phyloP scores from a whole-genome alignment of 2,329 filamentous ascomycete species.

The Fusarium avenaceum region DNA sequence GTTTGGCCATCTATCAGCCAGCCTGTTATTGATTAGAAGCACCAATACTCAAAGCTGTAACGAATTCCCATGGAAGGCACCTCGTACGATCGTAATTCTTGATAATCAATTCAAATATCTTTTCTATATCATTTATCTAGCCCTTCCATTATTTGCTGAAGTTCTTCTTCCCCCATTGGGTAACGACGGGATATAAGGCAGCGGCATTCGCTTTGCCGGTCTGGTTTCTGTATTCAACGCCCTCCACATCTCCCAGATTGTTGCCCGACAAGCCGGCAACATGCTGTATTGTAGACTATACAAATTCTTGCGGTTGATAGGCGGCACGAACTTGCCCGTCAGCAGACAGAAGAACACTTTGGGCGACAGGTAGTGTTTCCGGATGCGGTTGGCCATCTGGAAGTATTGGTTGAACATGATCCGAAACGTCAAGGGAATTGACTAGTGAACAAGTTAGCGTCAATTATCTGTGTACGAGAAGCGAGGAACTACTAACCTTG shows the following conservation, averaged over 20 bases:
- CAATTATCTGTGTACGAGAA: neutral
- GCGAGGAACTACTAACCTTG: slow-evolving; percentile 69
- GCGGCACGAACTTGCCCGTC: slow-evolving; percentile 92
- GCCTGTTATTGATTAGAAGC: neutral
- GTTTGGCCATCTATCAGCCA: neutral
- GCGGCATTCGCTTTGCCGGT: slow-evolving; percentile 59
- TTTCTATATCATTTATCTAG: slow-evolving; percentile 38
- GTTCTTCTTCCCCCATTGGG: slow-evolving; percentile 52
- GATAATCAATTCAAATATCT: slow-evolving; percentile 11
- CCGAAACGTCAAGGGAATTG: slow-evolving; percentile 88
- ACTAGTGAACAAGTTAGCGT: slow-evolving; percentile 62
- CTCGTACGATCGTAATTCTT: slow-evolving; percentile 4
- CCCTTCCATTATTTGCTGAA: slow-evolving; percentile 49
- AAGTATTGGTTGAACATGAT: slow-evolving; percentile 99
- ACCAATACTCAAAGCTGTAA: neutral
- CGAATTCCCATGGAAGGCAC: neutral
- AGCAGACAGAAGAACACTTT: slow-evolving; percentile 88
- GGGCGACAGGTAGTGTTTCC: slow-evolving; percentile 94
- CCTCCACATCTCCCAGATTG: slow-evolving; percentile 88
- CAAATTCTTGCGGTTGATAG: slow-evolving; percentile 92
- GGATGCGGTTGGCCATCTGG: slow-evolving; percentile 90
- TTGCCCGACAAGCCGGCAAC: slow-evolving; percentile 85
- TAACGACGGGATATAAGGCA: slow-evolving; percentile 53
- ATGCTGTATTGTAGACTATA: slow-evolving; percentile 99
- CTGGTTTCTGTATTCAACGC: slow-evolving; percentile 69